Base-by-base conservation (phyloP, 345 rosid genomes). In the Citrus maxima region DNA sequence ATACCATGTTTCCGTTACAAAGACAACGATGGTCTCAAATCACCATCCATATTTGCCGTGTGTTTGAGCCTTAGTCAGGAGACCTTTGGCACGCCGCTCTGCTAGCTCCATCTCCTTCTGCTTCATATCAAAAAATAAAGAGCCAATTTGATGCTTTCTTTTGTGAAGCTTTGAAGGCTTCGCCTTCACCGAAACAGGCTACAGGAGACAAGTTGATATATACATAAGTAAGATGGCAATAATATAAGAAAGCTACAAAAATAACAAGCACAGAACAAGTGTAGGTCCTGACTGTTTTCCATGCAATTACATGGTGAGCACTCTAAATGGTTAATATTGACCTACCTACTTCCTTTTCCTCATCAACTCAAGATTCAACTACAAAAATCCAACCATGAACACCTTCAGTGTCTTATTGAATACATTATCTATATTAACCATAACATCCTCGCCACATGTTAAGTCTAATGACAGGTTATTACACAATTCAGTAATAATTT, bases 61-160 rank as follows among this genome's bases (percentile, higher is more conserved):
- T 25, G 98, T 94, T 87, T 96, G 91, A 56, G 99, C 86, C 87
- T 94, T 94, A 1, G 98, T 93, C 61, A 88, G 95, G 76, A 91
- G 79, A 35, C 99, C 99, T 79, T 80, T 90, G 10, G 99, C 79
- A 12, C 98, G 97, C 75, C 97, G 87, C 86, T 96, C 99, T 19
- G 89, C 19, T 66, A 96, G 83, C 79, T 94, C 99, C 73, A 76
- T 78, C 90, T 94, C 97, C 77, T 93, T 94, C 82, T 94, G 98
- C 87, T 78, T 94, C 97, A 94, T 91, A 79, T 96, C 99, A 61
- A 54, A 84, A 83, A 71, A 90, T 62, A 96, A 80, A 9, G 99
- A 80, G 22, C 95, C 89, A 34, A 96, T 96, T 79, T 94, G 99
- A 90, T 94, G 99, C 89, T 96, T 96, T 89, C 99, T 93, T 90